phyloP scores from a whole-genome alignment of 768 basidiomycete species.

The Tricholoma matsutake region DNA sequence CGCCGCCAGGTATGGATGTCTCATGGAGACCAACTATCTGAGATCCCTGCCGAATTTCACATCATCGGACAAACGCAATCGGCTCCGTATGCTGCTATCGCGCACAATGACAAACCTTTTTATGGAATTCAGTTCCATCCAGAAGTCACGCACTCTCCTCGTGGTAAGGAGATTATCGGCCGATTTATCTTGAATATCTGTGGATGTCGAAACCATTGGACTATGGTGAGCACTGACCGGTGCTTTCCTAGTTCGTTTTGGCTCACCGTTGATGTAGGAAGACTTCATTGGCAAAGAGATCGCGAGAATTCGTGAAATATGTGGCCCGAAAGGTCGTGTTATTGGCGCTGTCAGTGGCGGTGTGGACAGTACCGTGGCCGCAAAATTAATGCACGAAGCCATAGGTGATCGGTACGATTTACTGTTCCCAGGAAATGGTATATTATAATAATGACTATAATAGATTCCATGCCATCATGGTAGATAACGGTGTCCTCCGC shows the following conservation, averaged over 20 bases:
- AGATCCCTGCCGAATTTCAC: slow-evolving; percentile 78
- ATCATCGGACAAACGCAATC: slow-evolving; percentile 83
- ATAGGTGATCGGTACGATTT: slow-evolving; percentile 84
- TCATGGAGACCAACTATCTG: slow-evolving; percentile 91
- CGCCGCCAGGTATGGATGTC: slow-evolving; percentile 95
- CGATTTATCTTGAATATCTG: slow-evolving; percentile 86
- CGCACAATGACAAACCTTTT: slow-evolving; percentile 83
- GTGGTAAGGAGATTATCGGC: slow-evolving; percentile 85
- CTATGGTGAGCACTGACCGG: slow-evolving; percentile 61
- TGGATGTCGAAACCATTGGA: slow-evolving; percentile 80
- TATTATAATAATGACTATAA: background rate
- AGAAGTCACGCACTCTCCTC: slow-evolving; percentile 92
- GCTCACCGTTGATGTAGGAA: slow-evolving; percentile 50
- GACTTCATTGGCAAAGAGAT: slow-evolving; percentile 99
- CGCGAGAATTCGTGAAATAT: slow-evolving; percentile 87
- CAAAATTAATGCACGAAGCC: slow-evolving; percentile 99
- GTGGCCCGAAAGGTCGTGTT: slow-evolving; percentile 91
- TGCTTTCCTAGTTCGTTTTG: slow-evolving; percentile 8
- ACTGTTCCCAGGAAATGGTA: background rate
- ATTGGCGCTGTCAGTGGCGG: slow-evolving; percentile 98
- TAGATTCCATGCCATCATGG: slow-evolving; percentile 99
- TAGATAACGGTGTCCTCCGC: slow-evolving; percentile 96
- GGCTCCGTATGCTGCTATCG: slow-evolving; percentile 91
- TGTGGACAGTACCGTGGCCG: slow-evolving; percentile 97
- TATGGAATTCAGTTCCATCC: slow-evolving; percentile 99